Conservation (phyloP, 331 rosid genomes). For the Saraca asoca region DNA sequence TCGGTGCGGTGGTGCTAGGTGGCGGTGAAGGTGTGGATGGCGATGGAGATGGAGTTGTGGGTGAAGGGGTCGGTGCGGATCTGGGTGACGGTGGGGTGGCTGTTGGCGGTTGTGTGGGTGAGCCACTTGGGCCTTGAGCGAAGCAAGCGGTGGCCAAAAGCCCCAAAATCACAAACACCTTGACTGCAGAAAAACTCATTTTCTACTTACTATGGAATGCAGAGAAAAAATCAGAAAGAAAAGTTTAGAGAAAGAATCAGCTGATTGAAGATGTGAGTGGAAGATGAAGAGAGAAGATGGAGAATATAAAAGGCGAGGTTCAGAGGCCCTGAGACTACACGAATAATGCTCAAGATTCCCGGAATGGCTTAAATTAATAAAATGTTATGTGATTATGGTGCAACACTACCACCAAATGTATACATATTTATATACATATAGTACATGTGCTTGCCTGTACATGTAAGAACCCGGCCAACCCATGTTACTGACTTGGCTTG, state of each 20-base stretch:
- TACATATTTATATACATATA: background rate
- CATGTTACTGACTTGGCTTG: conserved; percentile 13
- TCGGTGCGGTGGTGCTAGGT: conserved; percentile 32
- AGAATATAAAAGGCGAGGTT: conserved; percentile 36
- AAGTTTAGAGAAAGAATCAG: background rate
- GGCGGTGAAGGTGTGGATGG: conserved; percentile 24
- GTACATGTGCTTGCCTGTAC: background rate
- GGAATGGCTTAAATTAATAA: conserved; percentile 26
- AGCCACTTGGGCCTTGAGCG: conserved; percentile 59
- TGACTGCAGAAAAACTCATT: conserved; percentile 56
- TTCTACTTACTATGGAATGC: background rate
- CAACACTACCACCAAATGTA: conserved; percentile 12
- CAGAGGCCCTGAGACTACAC: conserved; percentile 39
- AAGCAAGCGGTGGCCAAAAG: conserved; percentile 67
- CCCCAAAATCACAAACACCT: conserved; percentile 53
- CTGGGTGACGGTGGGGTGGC: conserved; percentile 38
- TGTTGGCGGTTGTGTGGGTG: conserved; percentile 55
- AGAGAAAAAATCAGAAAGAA: background rate
- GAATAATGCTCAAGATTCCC: conserved; percentile 57
- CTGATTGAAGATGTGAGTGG: conserved; percentile 1
- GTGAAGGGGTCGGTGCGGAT: conserved; percentile 12
- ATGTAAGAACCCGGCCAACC: conserved; percentile 12
- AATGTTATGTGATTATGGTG: background rate
- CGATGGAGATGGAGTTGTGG: conserved; percentile 24
- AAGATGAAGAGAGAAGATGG: conserved; percentile 19